These are phyloP conservation scores for Didymosphaeria variabile DNA, from an alignment of 2,329 filamentous ascomycete species.

Conservation along the genomic window DNA sequence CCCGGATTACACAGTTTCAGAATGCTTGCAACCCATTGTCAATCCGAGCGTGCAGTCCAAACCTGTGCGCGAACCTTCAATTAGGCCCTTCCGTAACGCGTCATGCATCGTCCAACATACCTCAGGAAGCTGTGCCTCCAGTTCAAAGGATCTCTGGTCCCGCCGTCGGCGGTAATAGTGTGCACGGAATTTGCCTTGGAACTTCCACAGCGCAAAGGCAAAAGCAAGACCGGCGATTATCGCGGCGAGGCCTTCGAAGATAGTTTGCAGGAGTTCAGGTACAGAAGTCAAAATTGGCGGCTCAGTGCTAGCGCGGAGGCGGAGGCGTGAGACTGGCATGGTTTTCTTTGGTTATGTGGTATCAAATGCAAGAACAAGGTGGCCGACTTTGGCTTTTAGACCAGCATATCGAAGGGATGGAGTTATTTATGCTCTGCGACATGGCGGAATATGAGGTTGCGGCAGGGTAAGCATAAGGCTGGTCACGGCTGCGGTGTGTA, in stretches of 20 bases:
- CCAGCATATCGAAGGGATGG: background rate
- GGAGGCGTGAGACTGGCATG: background rate
- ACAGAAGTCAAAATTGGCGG: background rate
- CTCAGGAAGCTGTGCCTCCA: conserved; percentile 6
- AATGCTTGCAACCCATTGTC: too few relatives aligned
- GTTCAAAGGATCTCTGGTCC: background rate
- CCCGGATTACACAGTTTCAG: too few relatives aligned
- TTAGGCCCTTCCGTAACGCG: background rate
- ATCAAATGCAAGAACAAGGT: background rate
- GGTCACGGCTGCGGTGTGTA: too few relatives aligned
- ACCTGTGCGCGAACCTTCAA: background rate
- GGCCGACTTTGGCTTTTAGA: too few relatives aligned
- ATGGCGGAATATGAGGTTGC: background rate
- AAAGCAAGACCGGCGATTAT: background rate
- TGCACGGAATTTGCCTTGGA: conserved; percentile 4
- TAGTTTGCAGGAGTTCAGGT: background rate
- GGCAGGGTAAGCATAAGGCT: too few relatives aligned
- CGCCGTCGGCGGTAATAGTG: conserved; percentile 1
- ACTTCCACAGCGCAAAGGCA: conserved; percentile 9
- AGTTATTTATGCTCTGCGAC: background rate
- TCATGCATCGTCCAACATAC: background rate
- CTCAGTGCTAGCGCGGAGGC: background rate
- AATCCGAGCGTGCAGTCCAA: background rate
- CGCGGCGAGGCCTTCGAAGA: conserved; percentile 4
- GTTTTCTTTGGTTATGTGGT: background rate